Percentiles rank a stretch among this genome's conserved stretches.
Evolutionary conservation across 352 stramenopile species (phyloP).

Genomic region (Phytophthora palmivora): DNA sequence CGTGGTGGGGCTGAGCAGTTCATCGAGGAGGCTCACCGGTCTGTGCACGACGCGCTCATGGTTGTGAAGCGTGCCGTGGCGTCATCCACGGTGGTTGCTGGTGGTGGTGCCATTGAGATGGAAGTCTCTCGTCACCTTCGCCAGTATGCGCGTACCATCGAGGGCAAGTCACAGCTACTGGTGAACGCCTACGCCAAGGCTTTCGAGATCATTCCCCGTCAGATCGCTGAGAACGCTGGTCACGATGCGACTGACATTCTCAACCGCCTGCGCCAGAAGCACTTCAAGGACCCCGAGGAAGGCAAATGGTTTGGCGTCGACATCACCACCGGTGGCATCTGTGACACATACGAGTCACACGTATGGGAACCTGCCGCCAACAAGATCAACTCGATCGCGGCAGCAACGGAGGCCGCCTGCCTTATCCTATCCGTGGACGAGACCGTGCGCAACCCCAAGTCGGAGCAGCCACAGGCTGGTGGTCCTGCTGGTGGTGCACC

Average conservation of each 20-base stretch:
- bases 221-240: conserved; percentile 98
- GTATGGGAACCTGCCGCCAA: conserved; percentile 99
- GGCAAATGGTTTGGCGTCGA: conserved; percentile 98
- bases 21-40: conserved; percentile 98
- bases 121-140: conserved; percentile 93
- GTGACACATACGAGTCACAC: conserved; percentile 96
- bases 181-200: conserved; percentile 97
- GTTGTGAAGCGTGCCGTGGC: conserved; percentile 97
- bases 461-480: conserved; percentile 90
- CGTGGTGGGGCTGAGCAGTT: conserved; percentile 98
- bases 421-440: conserved; percentile 99
- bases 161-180: conserved; percentile 98
- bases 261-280: conserved; percentile 96
- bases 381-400: conserved; percentile 98
- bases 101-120: conserved; percentile 94
- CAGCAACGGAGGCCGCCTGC: conserved; percentile 97
- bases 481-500: conserved; percentile 60
- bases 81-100: conserved; percentile 92
- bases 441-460: conserved; percentile 98
- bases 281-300: conserved; percentile 93
- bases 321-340: conserved; percentile 96
- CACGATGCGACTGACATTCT: conserved; percentile 99
- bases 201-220: conserved; percentile 98
- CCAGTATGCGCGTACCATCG: conserved; percentile 95
- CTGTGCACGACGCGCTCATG: conserved; percentile 98